Conservation (phyloP, 495 filamentous ascomycete genomes). For the Cercophora newfieldiana region DNA sequence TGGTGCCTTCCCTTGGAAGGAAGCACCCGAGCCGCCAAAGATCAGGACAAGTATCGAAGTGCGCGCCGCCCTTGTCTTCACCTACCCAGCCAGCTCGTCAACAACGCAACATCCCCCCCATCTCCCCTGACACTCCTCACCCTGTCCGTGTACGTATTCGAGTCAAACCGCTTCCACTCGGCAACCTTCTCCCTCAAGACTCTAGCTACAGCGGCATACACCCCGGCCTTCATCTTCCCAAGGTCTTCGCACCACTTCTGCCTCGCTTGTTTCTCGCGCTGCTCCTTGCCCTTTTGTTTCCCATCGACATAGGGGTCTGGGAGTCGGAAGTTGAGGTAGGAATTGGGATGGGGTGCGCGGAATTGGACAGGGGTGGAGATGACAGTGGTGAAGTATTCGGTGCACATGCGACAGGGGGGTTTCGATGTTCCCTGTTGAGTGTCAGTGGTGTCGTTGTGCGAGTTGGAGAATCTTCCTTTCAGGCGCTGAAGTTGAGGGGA, state of each 20-base stretch:
- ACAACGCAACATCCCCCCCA: neutral
- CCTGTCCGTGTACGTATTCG: conserved; percentile 13
- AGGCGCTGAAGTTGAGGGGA: neutral
- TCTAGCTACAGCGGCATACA: conserved; percentile 9
- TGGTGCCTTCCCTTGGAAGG: no score
- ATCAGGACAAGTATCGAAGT: no score
- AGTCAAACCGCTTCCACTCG: conserved; percentile 4
- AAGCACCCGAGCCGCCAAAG: no score
- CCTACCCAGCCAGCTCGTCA: neutral
- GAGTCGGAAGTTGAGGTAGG: conserved; percentile 14
- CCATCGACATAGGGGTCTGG: neutral
- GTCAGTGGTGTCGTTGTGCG: neutral
- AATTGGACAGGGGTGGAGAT: conserved; percentile 8
- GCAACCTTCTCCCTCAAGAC: conserved; percentile 11
- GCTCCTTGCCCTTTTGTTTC: neutral
- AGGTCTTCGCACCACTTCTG: conserved; percentile 1
- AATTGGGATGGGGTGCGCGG: conserved; percentile 9
- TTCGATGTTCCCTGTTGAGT: conserved; percentile 21
- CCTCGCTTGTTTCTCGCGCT: neutral
- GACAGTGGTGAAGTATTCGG: conserved; percentile 22
- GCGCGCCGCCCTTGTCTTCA: no score
- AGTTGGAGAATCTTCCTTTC: neutral
- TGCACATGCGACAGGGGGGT: conserved; percentile 27
- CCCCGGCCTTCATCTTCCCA: conserved; percentile 8
- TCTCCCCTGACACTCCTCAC: neutral